Evolutionary conservation across 192 early-diverging fungal species (phyloP).

Genomic region (Coemansia sp.): DNA sequence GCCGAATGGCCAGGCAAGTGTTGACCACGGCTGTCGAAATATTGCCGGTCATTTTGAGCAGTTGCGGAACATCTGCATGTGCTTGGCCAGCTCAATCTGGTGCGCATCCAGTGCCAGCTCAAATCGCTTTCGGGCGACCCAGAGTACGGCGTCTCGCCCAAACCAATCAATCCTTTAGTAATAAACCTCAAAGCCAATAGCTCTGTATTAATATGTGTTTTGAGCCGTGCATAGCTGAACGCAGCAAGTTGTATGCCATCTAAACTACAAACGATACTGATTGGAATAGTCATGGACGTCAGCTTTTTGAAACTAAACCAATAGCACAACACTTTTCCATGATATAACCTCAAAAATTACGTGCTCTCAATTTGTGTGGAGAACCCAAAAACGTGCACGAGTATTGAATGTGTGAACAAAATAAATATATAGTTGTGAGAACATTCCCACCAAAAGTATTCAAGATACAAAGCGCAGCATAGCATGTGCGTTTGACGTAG

Average conservation of each 20-base stretch:
- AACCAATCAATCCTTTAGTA: no score
- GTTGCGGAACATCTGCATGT: conserved; percentile 44
- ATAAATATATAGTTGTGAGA: background rate
- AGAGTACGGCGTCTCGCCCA: conserved; percentile 28
- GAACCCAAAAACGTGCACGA: background rate
- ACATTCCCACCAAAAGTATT: background rate
- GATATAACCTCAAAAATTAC: no score
- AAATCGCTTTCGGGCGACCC: conserved; percentile 11
- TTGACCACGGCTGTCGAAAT: conserved; percentile 50
- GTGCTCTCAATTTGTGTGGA: no score
- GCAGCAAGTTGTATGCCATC: no score
- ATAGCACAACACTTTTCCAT: no score
- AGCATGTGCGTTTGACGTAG: conserved; percentile 20
- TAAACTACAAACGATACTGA: no score
- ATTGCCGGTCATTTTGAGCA: conserved; percentile 47
- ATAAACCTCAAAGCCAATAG: no score
- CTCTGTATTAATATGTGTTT: no score
- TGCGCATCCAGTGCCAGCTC: conserved; percentile 25
- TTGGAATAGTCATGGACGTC: no score
- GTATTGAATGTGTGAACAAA: conserved; percentile 4
- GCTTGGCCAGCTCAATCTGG: conserved; percentile 36
- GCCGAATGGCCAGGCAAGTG: conserved; percentile 59
- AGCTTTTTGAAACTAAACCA: no score
- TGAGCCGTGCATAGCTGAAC: no score
- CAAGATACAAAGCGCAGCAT: conserved; percentile 7